Evolutionary conservation across 345 rosid species (phyloP).

Genomic region (Sisymbrium irio): DNA sequence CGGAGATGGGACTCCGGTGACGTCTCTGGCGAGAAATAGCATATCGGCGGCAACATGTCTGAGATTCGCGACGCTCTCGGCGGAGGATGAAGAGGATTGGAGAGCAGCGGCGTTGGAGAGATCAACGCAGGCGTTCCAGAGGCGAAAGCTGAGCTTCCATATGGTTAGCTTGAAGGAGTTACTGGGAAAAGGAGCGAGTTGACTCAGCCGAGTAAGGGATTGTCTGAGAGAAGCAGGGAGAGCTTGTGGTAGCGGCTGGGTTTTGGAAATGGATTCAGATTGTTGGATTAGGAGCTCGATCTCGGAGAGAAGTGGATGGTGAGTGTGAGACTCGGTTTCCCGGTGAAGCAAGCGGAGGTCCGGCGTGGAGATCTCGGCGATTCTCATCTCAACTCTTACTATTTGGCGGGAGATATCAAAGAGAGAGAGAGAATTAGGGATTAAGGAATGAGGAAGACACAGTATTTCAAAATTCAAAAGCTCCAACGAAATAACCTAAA

Average conservation of each 20-base stretch:
- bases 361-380: constrained; percentile 77
- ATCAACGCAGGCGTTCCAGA: constrained; percentile 97
- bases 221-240: constrained; percentile 56
- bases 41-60: constrained; percentile 88
- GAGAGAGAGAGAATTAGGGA: constrained; percentile 5
- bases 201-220: constrained; percentile 51
- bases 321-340: constrained; percentile 18
- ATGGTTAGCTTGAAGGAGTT: constrained; percentile 64
- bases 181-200: constrained; percentile 53
- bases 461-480: constrained; percentile 25
- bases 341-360: constrained; percentile 40
- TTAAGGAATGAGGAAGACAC: not conserved
- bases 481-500: not conserved
- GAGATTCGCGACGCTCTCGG: constrained; percentile 45
- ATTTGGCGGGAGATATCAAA: constrained; percentile 32
- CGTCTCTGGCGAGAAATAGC: constrained; percentile 62
- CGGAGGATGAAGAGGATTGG: constrained; percentile 39
- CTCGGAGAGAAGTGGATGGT: constrained; percentile 52
- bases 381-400: constrained; percentile 48
- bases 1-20: constrained; percentile 74
- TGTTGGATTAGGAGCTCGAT: constrained; percentile 64
- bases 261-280: constrained; percentile 45
- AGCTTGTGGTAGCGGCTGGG: constrained; percentile 38
- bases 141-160: constrained; percentile 92
- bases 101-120: constrained; percentile 58